phyloP scores from a whole-genome alignment of 2,329 filamentous ascomycete species.

The Neofusicoccum kwambonambiense region DNA sequence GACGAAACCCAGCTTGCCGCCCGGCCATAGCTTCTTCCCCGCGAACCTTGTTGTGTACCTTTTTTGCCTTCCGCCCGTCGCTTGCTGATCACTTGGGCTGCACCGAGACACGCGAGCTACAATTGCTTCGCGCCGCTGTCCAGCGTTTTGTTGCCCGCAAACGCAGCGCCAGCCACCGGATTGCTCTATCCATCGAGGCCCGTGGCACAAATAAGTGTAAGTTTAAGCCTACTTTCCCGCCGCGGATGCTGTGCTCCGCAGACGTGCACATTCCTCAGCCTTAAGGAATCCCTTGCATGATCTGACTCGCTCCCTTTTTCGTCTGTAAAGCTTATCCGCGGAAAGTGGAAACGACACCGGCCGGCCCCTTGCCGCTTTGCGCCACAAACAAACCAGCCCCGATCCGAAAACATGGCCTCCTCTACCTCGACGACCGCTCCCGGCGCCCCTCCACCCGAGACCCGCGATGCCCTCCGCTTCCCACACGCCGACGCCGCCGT shows the following conservation, averaged over 20 bases:
- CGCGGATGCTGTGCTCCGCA: background rate
- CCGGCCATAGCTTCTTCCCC: background rate
- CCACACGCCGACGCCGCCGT: constrained; percentile 46
- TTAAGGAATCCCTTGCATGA: background rate
- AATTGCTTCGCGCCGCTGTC: too few relatives aligned
- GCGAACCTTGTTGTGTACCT: too few relatives aligned
- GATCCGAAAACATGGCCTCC: background rate
- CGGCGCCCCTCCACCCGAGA: constrained; percentile 4
- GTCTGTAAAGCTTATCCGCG: background rate
- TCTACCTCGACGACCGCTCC: background rate
- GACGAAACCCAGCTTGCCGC: background rate
- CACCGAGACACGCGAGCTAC: too few relatives aligned
- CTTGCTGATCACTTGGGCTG: too few relatives aligned
- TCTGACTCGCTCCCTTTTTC: background rate
- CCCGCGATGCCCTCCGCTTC: constrained; percentile 37
- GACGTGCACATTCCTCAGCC: constrained; percentile 2
- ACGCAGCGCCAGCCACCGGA: too few relatives aligned
- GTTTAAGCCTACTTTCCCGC: background rate
- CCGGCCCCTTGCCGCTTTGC: too few relatives aligned
- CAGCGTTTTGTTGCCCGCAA: too few relatives aligned
- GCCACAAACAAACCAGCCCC: too few relatives aligned
- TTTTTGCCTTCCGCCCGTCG: too few relatives aligned
- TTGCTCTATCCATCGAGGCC: too few relatives aligned
- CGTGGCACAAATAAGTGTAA: background rate
- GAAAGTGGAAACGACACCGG: too few relatives aligned